phyloP scores from a whole-genome alignment of 2,329 filamentous ascomycete species.

The Stachybotrys elegans region DNA sequence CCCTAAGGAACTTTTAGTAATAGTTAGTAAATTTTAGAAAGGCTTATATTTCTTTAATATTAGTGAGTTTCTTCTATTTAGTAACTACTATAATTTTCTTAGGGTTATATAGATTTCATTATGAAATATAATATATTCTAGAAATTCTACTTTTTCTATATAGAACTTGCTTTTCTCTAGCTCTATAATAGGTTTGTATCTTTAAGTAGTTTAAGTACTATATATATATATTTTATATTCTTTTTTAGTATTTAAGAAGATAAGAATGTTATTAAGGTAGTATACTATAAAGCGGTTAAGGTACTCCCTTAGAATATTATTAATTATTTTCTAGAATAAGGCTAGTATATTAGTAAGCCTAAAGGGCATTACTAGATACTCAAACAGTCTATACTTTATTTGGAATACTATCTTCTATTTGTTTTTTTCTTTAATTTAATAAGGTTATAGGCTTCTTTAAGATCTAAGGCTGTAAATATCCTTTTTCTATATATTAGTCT shows the following conservation, averaged over 20 bases:
- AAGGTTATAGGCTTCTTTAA: slow-evolving; percentile 21
- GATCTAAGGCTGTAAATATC: slow-evolving; percentile 10
- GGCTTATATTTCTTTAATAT: slow-evolving; percentile 5
- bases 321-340: too few species aligned
- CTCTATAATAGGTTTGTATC: slow-evolving; percentile 12
- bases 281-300: slow-evolving; percentile 12
- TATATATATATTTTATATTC: slow-evolving; percentile 12
- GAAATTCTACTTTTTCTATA: slow-evolving; percentile 8
- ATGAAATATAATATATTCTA: slow-evolving; percentile 7
- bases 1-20: slow-evolving; percentile 11
- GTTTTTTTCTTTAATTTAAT: slow-evolving; percentile 25
- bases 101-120: slow-evolving; percentile 10
- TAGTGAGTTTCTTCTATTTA: slow-evolving; percentile 1
- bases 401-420: slow-evolving; percentile 30
- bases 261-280: slow-evolving; percentile 16
- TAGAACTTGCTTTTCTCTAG: slow-evolving; percentile 11
- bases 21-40: slow-evolving; percentile 10
- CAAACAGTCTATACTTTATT: too few species aligned
- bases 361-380: too few species aligned
- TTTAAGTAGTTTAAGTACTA: slow-evolving; percentile 10
- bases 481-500: slow-evolving; percentile 12
- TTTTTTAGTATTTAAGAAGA: slow-evolving; percentile 13
- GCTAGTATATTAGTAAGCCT: too few species aligned
- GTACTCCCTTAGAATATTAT: slow-evolving; percentile 16
- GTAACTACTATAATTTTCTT: slow-evolving; percentile 10